Base-by-base conservation (phyloP, 805 yeast species). In the Metschnikowia dekortorum region DNA sequence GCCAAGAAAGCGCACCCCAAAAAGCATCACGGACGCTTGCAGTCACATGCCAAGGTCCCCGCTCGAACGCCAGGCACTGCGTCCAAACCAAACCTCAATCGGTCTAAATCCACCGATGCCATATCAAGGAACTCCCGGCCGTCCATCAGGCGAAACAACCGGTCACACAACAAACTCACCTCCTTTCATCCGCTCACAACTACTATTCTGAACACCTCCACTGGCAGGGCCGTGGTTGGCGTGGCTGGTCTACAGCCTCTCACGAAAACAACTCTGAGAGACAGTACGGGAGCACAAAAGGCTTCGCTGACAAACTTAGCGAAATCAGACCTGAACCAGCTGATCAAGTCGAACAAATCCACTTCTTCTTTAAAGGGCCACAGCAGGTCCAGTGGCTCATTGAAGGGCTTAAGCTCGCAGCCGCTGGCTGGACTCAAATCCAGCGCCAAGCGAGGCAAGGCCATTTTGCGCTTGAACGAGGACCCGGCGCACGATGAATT, bases 81-180 rank as follows among this genome's bases (percentile, higher is more conserved):
- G 5, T 28, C 45, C 30, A 52, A 49, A 28, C 77, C 76, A 6
- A 50, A 60, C 29, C 59, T 73, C 43, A 65, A 62, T 53, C 55
- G 76, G 47, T 70, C 76, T 18, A 73, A 70, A 47, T 71, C 76
- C 8, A 65, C 75, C 2, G 78, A 73, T 48, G 76, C 72, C 1
- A 61, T 73, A 16, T 49, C 63, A 8, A 61, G 67, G 39, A 52
- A 65, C 16, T 40, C 61, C 22, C 50, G 54, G n/a, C 54, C 60
- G 2, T 58, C 58, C 3, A 50, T 68, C 32, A 70, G 64, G 40
- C 53, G 75, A 38, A 71, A 64, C 51, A 69, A 66, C 54, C 57
- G 74, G 30, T 71, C 76, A 2, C 63, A 61, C 38, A 70, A 75
- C 6, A 73, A 71, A 55, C 46, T 70, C 13, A 50, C 65, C 16